Percentiles rank a stretch among this genome's conserved stretches.
Evolutionary conservation across 2,329 filamentous ascomycete genomes (phyloP).

Genomic region (Balansia obtecta): DNA sequence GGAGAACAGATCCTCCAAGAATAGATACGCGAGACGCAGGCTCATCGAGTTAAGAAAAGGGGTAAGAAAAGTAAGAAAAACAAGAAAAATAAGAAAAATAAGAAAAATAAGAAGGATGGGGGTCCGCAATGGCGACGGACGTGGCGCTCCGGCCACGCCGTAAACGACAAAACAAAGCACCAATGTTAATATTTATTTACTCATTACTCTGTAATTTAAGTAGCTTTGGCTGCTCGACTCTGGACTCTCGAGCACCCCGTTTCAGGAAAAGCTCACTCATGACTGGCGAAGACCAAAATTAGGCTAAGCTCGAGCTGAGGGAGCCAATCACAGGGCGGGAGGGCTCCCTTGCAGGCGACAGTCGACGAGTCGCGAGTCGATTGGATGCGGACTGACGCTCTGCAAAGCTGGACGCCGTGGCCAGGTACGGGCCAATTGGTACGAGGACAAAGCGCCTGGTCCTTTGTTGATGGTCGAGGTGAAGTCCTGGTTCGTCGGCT

Average conservation of each 20-base stretch:
- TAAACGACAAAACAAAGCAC: too few species aligned
- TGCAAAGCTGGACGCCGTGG: background rate
- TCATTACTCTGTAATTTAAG: background rate
- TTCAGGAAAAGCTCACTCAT: slow-evolving; percentile 11
- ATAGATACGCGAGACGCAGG: too few species aligned
- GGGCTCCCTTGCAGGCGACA: slow-evolving; percentile 17
- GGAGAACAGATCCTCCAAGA: too few species aligned
- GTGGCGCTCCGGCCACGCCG: too few species aligned
- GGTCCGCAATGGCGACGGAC: too few species aligned
- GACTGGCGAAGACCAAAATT: slow-evolving; percentile 15
- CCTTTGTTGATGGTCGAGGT: background rate
- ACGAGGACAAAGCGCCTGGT: background rate
- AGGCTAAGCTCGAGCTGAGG: slow-evolving; percentile 18
- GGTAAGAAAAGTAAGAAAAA: too few species aligned
- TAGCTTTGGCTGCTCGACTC: background rate
- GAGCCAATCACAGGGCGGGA: slow-evolving; percentile 21
- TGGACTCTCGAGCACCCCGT: too few species aligned
- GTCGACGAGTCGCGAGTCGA: slow-evolving; percentile 9
- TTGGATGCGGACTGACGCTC: slow-evolving; percentile 8
- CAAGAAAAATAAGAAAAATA: too few species aligned
- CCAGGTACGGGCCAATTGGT: background rate
- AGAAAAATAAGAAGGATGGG: too few species aligned
- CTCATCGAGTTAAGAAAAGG: too few species aligned
- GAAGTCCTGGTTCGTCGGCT: too few species aligned
- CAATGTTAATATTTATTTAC: background rate